Evolutionary conservation across 768 basidiomycete species (phyloP).

Genomic region (Suillus luteus): DNA sequence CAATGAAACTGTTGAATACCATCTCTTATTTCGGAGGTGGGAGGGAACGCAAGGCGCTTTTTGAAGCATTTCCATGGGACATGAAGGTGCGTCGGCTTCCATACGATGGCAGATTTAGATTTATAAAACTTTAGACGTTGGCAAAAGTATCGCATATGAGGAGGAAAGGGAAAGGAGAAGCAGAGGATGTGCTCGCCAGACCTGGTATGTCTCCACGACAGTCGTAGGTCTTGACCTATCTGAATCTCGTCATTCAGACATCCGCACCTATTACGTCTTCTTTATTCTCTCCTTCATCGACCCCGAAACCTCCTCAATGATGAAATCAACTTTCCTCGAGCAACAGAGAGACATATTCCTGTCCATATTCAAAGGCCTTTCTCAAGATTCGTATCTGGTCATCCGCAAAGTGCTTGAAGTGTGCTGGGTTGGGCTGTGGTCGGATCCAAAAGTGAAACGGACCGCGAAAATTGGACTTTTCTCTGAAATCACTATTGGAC

Average conservation of each 20-base stretch:
- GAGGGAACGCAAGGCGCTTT: constrained; percentile 57
- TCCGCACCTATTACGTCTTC: constrained; percentile 72
- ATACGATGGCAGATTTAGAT: not conserved
- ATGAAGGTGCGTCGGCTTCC: constrained; percentile 52
- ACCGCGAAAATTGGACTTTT: constrained; percentile 74
- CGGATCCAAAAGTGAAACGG: constrained; percentile 68
- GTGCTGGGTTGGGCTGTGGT: constrained; percentile 79
- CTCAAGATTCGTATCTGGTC: constrained; percentile 64
- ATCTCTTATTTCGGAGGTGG: constrained; percentile 69
- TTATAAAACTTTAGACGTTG: constrained; percentile 46
- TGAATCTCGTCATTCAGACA: constrained; percentile 50
- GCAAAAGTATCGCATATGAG: constrained; percentile 73
- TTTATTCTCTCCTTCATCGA: constrained; percentile 77
- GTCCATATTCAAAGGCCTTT: constrained; percentile 73
- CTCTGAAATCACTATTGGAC: constrained; percentile 61
- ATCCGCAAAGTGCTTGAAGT: constrained; percentile 67
- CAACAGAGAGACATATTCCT: constrained; percentile 66
- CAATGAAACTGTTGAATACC: constrained; percentile 62
- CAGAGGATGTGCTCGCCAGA: constrained; percentile 41
- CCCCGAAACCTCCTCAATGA: constrained; percentile 42
- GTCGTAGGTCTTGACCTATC: not conserved
- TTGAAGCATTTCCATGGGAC: constrained; percentile 80
- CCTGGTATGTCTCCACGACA: constrained; percentile 50
- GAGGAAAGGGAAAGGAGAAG: constrained; percentile 51
- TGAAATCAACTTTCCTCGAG: constrained; percentile 70